These are phyloP conservation scores for Medicago truncatula DNA, from an alignment of 306 rosid species.

Conservation along the genomic window DNA sequence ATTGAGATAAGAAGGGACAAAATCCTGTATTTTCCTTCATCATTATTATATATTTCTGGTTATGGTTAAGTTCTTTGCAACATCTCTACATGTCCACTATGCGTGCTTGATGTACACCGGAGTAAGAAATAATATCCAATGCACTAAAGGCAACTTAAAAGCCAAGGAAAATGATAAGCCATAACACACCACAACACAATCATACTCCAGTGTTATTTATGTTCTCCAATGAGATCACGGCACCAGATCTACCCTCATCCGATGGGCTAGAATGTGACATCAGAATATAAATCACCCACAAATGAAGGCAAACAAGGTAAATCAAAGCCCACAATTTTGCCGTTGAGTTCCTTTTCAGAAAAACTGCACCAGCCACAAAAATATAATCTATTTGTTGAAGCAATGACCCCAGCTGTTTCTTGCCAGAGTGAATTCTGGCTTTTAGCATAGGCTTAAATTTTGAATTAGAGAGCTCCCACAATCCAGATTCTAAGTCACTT, in stretches of 20 bases:
- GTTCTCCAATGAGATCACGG: constrained; percentile 84
- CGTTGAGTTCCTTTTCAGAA: constrained; percentile 72
- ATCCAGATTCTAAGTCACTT: constrained; percentile 76
- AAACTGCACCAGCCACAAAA: constrained; percentile 72
- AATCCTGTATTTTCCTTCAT: constrained; percentile 27
- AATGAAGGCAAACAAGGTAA: constrained; percentile 86
- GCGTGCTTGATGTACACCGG: neutral
- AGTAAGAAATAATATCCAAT: constrained; percentile 30
- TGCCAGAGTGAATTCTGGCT: constrained; percentile 76
- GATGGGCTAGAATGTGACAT: constrained; percentile 71
- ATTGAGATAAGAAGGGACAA: constrained; percentile 10
- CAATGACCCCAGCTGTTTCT: constrained; percentile 76
- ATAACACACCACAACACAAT: constrained; percentile 16
- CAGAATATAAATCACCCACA: constrained; percentile 90
- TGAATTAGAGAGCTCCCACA: constrained; percentile 69
- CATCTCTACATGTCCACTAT: constrained; percentile 38
- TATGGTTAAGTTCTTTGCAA: constrained; percentile 15
- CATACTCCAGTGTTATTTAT: constrained; percentile 70
- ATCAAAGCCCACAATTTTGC: constrained; percentile 83
- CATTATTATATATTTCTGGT: constrained; percentile 6
- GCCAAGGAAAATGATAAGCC: constrained; percentile 39
- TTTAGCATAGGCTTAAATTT: constrained; percentile 68
- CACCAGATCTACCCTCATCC: constrained; percentile 73
- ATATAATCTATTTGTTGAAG: constrained; percentile 80
- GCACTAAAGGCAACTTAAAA: constrained; percentile 51